Conservation (phyloP, 2,329 filamentous ascomycete species). For the Penicillium polonicum region DNA sequence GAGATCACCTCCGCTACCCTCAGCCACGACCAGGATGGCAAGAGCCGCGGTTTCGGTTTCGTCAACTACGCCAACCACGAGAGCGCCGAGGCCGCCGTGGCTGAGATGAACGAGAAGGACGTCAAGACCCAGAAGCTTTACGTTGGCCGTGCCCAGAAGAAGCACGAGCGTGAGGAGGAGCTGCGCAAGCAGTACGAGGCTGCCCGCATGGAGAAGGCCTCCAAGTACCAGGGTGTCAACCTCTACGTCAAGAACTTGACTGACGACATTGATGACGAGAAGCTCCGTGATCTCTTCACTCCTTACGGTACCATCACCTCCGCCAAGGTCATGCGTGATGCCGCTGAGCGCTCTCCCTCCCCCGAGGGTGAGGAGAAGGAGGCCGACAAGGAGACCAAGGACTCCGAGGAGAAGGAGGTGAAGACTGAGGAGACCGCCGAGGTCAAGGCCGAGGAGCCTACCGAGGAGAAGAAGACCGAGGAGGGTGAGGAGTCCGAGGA, state of each 20-base stretch:
- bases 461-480: constrained; percentile 53
- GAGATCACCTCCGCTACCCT: constrained; percentile 95
- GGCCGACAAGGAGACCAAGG: constrained; percentile 51
- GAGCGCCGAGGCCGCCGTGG: constrained; percentile 78
- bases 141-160: constrained; percentile 98
- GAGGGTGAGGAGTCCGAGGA: constrained; percentile 57
- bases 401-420: constrained; percentile 39
- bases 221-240: constrained; percentile 99
- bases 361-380: constrained; percentile 53
- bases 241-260: constrained; percentile 99
- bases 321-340: constrained; percentile 98
- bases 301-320: constrained; percentile 95
- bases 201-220: constrained; percentile 94
- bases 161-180: constrained; percentile 99
- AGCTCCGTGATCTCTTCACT: constrained; percentile 89
- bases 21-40: constrained; percentile 82
- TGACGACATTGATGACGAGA: constrained; percentile 96
- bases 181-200: constrained; percentile 98
- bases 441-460: constrained; percentile 44
- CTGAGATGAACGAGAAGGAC: constrained; percentile 86
- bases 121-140: constrained; percentile 95
- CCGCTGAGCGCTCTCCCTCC: constrained; percentile 44
- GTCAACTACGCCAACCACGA: constrained; percentile 96
- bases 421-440: constrained; percentile 49
- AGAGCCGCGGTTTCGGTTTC: constrained; percentile 93